Conservation (phyloP, 441 rosid genomes). For the Arabidopsis hybrid region DNA sequence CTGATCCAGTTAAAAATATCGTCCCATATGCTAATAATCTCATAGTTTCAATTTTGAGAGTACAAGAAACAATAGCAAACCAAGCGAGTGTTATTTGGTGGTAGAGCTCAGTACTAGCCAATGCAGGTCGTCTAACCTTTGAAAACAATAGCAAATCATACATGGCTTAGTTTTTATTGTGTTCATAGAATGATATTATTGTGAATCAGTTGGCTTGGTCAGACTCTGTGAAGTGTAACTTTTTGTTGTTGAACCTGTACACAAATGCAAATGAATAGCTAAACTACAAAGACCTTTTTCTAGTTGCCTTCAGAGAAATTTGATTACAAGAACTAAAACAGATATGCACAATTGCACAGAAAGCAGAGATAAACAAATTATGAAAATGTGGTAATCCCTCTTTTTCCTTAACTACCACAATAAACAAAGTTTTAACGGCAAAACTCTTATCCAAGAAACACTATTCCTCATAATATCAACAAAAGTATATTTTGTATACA, state of each 20-base stretch:
- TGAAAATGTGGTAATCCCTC: neutral
- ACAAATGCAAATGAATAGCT: neutral
- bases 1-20: neutral
- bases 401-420: neutral
- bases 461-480: constrained; percentile 33
- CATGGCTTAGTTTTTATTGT: neutral
- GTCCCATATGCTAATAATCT: neutral
- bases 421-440: constrained; percentile 5
- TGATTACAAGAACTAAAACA: neutral
- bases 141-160: too few relatives aligned
- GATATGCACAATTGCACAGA: constrained; percentile 7
- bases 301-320: neutral
- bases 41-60: neutral
- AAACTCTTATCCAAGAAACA: constrained; percentile 28
- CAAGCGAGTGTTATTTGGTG: neutral
- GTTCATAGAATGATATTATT: neutral
- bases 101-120: neutral
- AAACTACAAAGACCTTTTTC: neutral
- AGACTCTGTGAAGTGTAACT: neutral
- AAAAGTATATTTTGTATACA: constrained; percentile 38
- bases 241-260: neutral
- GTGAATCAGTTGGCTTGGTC: neutral
- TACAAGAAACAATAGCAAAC: neutral
- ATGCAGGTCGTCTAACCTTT: too few relatives aligned
- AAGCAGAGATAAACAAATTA: neutral